Evolutionary conservation across 352 stramenopile genomes (phyloP).

Genomic region (Phytophthora ohioensis): DNA sequence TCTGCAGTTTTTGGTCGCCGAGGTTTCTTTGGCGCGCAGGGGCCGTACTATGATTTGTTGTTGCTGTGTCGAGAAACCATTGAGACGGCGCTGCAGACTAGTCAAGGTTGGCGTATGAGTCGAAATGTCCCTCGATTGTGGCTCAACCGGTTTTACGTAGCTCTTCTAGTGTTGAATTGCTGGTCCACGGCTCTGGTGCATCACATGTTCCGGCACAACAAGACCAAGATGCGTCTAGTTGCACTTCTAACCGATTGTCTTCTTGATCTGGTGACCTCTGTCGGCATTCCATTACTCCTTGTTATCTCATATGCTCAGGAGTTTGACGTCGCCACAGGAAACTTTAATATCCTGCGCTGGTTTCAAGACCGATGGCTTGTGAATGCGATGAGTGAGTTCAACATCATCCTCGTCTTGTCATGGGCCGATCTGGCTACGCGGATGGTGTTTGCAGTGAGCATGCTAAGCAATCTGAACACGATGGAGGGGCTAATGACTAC

Average conservation of each 20-base stretch:
- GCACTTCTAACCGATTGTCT: constrained; percentile 36
- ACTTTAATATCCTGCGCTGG: constrained; percentile 34
- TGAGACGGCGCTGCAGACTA: constrained; percentile 38
- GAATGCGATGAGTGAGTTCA: constrained; percentile 46
- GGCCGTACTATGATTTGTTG: constrained; percentile 39
- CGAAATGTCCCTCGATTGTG: constrained; percentile 35
- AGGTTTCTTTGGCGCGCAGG: constrained; percentile 37
- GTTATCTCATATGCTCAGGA: constrained; percentile 35
- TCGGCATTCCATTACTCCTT: constrained; percentile 37
- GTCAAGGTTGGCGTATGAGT: constrained; percentile 46
- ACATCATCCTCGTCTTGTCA: constrained; percentile 40
- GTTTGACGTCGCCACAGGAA: constrained; percentile 12
- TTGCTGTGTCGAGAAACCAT: constrained; percentile 43
- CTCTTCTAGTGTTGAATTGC: constrained; percentile 44
- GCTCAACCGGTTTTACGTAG: constrained; percentile 50
- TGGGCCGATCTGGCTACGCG: constrained; percentile 37
- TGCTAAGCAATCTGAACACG: constrained; percentile 46
- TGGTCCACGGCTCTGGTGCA: constrained; percentile 47
- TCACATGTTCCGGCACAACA: constrained; percentile 39
- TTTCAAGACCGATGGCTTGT: constrained; percentile 47
- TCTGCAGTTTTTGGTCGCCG: constrained; percentile 28
- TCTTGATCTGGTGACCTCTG: constrained; percentile 39
- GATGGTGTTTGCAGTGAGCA: constrained; percentile 44
- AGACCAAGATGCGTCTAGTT: constrained; percentile 37
- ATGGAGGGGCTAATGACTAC: constrained; percentile 32